These are phyloP conservation scores for Mortierella alpina DNA, from an alignment of 192 early-diverging fungal genomes.

Conservation along the genomic window DNA sequence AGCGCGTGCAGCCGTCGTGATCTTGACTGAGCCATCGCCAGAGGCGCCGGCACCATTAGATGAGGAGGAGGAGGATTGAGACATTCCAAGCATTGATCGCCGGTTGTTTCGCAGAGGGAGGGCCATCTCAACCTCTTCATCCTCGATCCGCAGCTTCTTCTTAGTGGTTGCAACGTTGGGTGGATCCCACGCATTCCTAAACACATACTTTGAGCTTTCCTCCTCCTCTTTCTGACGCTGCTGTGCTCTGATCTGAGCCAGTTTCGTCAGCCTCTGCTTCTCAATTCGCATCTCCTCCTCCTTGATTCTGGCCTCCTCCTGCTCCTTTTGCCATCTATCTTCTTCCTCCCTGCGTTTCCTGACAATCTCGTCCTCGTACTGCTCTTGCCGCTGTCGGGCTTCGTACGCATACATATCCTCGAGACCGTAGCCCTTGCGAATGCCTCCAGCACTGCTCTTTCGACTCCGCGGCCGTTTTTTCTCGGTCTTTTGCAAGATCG, in stretches of 20 bases:
- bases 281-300: conserved; percentile 42
- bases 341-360: conserved; percentile 35
- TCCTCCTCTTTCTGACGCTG: conserved; percentile 21
- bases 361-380: conserved; percentile 35
- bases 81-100: background rate
- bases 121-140: conserved; percentile 43
- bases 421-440: conserved; percentile 46
- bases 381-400: conserved; percentile 33
- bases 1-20: background rate
- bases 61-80: no score
- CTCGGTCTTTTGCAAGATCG: conserved; percentile 47
- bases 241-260: conserved; percentile 9
- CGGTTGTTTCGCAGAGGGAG: conserved; percentile 43
- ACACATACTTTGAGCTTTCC: conserved; percentile 21
- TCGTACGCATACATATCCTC: conserved; percentile 53
- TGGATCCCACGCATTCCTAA: conserved; percentile 52
- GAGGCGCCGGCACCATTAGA: conserved; percentile 8
- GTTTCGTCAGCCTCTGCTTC: conserved; percentile 20
- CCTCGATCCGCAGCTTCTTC: conserved; percentile 51
- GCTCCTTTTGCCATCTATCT: conserved; percentile 44
- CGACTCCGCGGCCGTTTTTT: conserved; percentile 42
- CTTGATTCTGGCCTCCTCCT: conserved; percentile 46
- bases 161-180: conserved; percentile 23
- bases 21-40: background rate
- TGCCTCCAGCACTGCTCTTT: conserved; percentile 46